Base-by-base conservation (phyloP, 192 early-diverging fungal species). In the Allomyces macrogynus region DNA sequence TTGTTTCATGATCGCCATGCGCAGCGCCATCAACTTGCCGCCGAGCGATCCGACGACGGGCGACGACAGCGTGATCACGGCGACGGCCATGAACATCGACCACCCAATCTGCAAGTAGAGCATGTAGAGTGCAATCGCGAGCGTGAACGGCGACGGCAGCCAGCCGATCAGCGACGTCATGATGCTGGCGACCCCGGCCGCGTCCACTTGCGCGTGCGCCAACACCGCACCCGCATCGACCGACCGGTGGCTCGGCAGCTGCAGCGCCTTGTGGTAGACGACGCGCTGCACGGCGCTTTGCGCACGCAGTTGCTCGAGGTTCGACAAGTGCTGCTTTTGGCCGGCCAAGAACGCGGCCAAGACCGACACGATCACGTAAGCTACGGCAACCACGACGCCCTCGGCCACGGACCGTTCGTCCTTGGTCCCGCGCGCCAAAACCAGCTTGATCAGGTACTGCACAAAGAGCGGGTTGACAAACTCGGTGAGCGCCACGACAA, bases 1-100 rank as follows among this genome's bases (percentile, higher is more conserved):
- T 4, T 25, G 16, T 24, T 42, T 23, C 72, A 75, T 71, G 57
- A 65, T 66, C 3, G 2, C n/a, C 20, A 65, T 64, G 1, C 67
- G 64, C 25, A 43, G 23, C 49, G 12, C 20, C 49, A 57, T 57
- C 16, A 57, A 4, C 16, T 20, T 14, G 16, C 49, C 49, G 49
- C 16, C 49, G 20, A 57, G 20, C 16, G 12, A 20, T 3, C 49
- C 49, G 12, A 57, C 16, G 20, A 57, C 49, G 20, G 49, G 49
- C 3, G 20, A 14, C 12, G 20, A 57, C 49, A n/a, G 16, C 49
- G 20, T 14, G 16, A 57, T 57, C 16, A 57, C 16, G 1, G 16
- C 49, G 5, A n/a, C 16, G 16, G 49, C 12, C 49, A 57, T 57
- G 3, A 14, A 1, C 20, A 57, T 14, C 49, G 49, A 14, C 49